A percentile compares a stretch with the other conserved stretches of the same genome.
phyloP scores from a whole-genome alignment of 208 protist genomes.

The Herpetomonas samuelpessoai region DNA sequence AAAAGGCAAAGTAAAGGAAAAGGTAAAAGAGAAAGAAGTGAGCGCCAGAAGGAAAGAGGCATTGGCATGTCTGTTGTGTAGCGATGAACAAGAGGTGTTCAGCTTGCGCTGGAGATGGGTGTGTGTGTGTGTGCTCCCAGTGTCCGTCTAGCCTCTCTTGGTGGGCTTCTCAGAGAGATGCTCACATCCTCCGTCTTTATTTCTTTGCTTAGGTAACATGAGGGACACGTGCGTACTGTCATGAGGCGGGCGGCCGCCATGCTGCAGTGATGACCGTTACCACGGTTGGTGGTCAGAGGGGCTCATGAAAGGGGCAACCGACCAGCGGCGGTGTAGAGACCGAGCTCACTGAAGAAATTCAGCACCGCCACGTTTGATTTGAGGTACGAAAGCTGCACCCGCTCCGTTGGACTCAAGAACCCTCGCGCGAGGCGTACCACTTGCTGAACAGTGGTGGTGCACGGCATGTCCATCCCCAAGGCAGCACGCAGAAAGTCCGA shows the following conservation, averaged over 20 bases:
- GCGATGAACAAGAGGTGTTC: neutral
- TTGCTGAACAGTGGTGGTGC: slow-evolving; percentile 65
- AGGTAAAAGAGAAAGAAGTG: neutral
- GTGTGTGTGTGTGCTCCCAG: no score
- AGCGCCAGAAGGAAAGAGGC: neutral
- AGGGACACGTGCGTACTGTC: no score
- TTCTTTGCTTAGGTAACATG: no score
- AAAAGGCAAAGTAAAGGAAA: slow-evolving; percentile 4
- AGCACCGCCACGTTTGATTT: slow-evolving; percentile 36
- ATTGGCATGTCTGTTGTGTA: neutral
- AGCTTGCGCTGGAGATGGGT: no score
- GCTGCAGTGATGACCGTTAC: no score
- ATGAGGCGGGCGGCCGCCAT: no score
- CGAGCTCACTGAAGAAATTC: slow-evolving; percentile 57
- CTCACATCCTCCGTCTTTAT: no score
- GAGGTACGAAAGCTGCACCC: slow-evolving; percentile 7
- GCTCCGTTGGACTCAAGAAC: slow-evolving; percentile 68
- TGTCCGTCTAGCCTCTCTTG: no score
- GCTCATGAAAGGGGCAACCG: slow-evolving; percentile 5
- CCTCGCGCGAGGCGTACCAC: slow-evolving; percentile 66
- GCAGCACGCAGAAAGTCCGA: slow-evolving; percentile 76
- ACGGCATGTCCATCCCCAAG: slow-evolving; percentile 43
- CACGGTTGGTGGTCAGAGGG: no score
- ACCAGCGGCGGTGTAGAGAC: slow-evolving; percentile 40
- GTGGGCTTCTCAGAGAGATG: no score